Conservation (phyloP, 2,329 filamentous ascomycete genomes). For the Colletotrichum tropicale region DNA sequence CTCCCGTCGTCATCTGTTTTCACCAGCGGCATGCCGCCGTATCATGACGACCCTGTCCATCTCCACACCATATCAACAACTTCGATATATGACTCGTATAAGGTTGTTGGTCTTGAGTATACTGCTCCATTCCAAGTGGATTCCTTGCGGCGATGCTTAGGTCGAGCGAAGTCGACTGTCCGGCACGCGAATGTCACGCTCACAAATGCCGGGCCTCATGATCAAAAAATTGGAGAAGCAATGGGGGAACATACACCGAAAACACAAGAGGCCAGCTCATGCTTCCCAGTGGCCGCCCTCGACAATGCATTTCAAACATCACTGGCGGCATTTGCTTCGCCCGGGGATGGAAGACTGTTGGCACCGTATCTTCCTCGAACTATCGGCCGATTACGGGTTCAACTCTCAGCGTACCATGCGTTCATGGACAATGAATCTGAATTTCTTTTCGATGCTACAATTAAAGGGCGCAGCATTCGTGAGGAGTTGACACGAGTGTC, state of each 20-base stretch:
- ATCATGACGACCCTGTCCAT: neutral
- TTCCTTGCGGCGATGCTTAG: neutral
- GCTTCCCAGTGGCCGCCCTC: conserved; percentile 22
- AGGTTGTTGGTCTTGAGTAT: neutral
- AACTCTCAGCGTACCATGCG: neutral
- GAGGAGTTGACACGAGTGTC: neutral
- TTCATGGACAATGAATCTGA: neutral
- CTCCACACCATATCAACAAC: neutral
- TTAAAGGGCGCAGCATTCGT: neutral
- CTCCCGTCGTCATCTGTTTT: neutral
- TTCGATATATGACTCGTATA: neutral
- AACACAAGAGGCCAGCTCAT: neutral
- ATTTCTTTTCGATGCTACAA: neutral
- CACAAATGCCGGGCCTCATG: conserved; percentile 27
- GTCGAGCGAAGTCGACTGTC: neutral
- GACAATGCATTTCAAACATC: conserved; percentile 38
- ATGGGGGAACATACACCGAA: neutral
- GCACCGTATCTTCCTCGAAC: neutral
- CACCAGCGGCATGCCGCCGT: neutral
- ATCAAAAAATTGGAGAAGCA: neutral
- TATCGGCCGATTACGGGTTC: neutral
- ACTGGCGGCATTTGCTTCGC: conserved; percentile 32
- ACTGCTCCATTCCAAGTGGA: neutral
- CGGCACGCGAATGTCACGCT: neutral
- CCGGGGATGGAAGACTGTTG: conserved; percentile 34